Conservation (phyloP, 106 monocot genomes). For the Agapanthus africanus region DNA sequence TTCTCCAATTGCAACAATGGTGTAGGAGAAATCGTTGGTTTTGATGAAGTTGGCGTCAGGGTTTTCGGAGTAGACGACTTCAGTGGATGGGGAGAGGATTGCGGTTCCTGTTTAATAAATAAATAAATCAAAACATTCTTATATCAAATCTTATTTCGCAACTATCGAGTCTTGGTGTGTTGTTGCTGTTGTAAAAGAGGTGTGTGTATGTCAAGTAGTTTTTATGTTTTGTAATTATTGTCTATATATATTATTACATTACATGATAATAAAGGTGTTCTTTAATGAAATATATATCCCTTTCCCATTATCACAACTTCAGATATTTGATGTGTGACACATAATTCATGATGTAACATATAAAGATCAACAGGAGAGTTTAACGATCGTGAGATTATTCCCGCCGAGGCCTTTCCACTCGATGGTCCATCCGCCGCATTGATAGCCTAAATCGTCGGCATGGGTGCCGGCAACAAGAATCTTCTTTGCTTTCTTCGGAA, state of each 20-base stretch:
- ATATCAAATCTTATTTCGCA: too few species aligned
- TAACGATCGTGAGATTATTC: constrained; percentile 42
- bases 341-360: too few species aligned
- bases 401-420: constrained; percentile 48
- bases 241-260: too few species aligned
- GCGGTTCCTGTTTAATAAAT: constrained; percentile 32
- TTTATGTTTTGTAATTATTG: too few species aligned
- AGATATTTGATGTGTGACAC: too few species aligned
- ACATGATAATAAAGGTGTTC: too few species aligned
- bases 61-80: constrained; percentile 40
- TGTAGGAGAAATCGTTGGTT: constrained; percentile 34
- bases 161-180: too few species aligned
- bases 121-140: background rate
- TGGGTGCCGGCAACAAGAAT: constrained; percentile 51
- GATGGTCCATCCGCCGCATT: constrained; percentile 60
- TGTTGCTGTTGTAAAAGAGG: background rate
- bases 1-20: constrained; percentile 47
- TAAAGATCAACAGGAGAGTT: background rate
- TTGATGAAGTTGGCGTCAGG: constrained; percentile 25
- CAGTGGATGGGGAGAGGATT: constrained; percentile 28
- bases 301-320: too few species aligned
- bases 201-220: background rate
- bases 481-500: constrained; percentile 40
- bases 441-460: constrained; percentile 48
- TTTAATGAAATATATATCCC: too few species aligned